Base-by-base conservation (phyloP, 2,329 filamentous ascomycete genomes). In the Dactylellina leptospora region DNA sequence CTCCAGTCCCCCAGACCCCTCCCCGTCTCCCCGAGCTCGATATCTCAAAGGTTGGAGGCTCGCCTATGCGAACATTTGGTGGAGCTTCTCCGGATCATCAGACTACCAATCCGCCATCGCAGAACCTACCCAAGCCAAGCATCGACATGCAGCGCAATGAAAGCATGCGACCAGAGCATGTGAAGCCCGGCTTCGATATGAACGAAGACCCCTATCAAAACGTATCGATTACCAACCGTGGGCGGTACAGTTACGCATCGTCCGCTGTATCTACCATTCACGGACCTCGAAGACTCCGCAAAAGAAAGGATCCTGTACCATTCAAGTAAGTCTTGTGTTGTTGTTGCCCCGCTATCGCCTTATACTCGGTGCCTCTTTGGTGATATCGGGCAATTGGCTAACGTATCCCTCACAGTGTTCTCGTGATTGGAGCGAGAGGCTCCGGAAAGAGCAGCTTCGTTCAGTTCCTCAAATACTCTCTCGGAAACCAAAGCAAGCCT, bases 391-490 rank as follows among this genome's bases (percentile, higher is more conserved):
- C n/a, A n/a, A n/a, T n/a, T n/a, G 16, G 40, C 59, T 27, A 5
- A 42, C 25, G 42, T 48, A 66, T 6, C 61, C 44, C 23, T 16
- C 36, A 5, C 74, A 97, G 93, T 80, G 88, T 99, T 76, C 86
- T 99, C 70, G 88, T 99, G 72, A 87, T 97, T 77, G 95, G 95
- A 71, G 90, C 92, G 53, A 88, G 90, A 70, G 90, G 89, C 80
- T 89, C 91, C 5, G 95, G 95, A 80, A 99, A 99, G 83, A 96
- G 93, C 0, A 96, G 92, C 0, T 97, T 99, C 81, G 89, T 99
- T 78, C 91, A 97, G 75, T 97, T 99, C 79, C 87, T 99, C 76
- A 92, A 92, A 81, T 90, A 88, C 54, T 90, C 93, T 0, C 85
- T 97, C 58, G 90, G 91, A 23, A 71, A 62, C 50, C 44, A 56